A percentile compares a stretch with the other conserved stretches of the same genome.
phyloP scores from a whole-genome alignment of 148 eudicot genomes.

The Silene conica region DNA sequence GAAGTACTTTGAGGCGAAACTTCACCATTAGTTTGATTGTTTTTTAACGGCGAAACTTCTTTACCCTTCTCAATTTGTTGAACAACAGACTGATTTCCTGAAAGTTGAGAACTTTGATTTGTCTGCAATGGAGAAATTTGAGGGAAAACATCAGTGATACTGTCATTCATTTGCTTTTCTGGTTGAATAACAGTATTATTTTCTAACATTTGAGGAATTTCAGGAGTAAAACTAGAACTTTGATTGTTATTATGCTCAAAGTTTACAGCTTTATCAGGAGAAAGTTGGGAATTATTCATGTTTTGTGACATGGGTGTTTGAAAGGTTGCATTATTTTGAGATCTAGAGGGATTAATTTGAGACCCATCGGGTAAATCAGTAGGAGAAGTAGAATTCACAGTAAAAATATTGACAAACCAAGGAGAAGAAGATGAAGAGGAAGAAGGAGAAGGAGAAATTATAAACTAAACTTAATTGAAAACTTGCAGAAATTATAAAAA shows the following conservation, averaged over 20 bases:
- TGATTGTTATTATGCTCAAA: slow-evolving; percentile 4
- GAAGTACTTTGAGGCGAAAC: slow-evolving; percentile 8
- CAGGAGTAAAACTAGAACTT: background rate
- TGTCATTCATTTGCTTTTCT: background rate
- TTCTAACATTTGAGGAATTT: slow-evolving; percentile 2
- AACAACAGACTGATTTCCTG: background rate
- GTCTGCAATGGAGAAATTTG: slow-evolving; percentile 1
- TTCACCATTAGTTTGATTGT: slow-evolving; percentile 18
- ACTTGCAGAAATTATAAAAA: no score
- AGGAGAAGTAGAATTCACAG: slow-evolving; percentile 44
- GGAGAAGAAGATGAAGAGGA: slow-evolving; percentile 43
- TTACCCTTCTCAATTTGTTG: background rate
- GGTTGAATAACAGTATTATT: background rate
- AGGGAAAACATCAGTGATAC: background rate
- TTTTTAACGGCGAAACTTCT: background rate
- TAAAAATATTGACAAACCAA: slow-evolving; percentile 54
- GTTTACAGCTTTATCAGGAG: slow-evolving; percentile 29
- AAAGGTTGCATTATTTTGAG: slow-evolving; percentile 13
- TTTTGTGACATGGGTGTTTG: slow-evolving; percentile 23
- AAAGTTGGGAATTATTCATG: slow-evolving; percentile 24
- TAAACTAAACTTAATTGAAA: no score
- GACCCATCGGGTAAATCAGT: slow-evolving; percentile 27
- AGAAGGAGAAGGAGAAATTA: slow-evolving; percentile 43
- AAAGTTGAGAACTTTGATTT: background rate
- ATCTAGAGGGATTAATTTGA: slow-evolving; percentile 18